Evolutionary conservation across 2,329 filamentous ascomycete species (phyloP).

Genomic region (Penicillium sp.): DNA sequence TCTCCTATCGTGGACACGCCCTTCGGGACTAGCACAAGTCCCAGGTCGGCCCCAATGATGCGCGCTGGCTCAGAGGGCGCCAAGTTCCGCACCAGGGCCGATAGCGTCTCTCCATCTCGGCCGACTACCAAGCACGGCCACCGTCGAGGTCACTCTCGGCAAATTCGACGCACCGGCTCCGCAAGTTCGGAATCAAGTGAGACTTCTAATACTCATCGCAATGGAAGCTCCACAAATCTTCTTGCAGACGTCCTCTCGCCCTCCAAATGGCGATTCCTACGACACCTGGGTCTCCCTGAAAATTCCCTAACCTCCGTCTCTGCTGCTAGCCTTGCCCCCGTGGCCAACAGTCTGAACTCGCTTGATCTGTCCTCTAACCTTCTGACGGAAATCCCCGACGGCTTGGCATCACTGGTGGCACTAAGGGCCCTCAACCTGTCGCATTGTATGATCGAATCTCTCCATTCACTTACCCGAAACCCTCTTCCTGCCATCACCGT

Average conservation of each 20-base stretch:
- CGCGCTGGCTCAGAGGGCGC: slow-evolving; percentile 58
- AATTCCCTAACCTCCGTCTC: slow-evolving; percentile 83
- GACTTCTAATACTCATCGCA: slow-evolving; percentile 50
- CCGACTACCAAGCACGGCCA: slow-evolving; percentile 70
- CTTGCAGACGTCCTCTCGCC: slow-evolving; percentile 70
- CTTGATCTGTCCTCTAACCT: slow-evolving; percentile 90
- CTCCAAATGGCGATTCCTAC: slow-evolving; percentile 92
- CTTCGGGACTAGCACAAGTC: slow-evolving; percentile 51
- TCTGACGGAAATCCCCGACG: slow-evolving; percentile 92
- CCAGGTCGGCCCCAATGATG: slow-evolving; percentile 49
- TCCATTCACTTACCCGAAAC: slow-evolving; percentile 81
- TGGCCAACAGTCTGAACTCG: slow-evolving; percentile 85
- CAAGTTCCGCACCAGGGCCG: slow-evolving; percentile 48
- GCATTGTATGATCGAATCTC: slow-evolving; percentile 94
- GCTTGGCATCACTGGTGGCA: slow-evolving; percentile 77
- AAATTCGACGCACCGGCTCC: slow-evolving; percentile 82
- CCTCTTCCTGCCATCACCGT: slow-evolving; percentile 88
- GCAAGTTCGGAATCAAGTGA: slow-evolving; percentile 85
- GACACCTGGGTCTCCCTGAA: slow-evolving; percentile 86
- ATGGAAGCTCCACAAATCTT: slow-evolving; percentile 75
- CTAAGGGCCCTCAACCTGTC: slow-evolving; percentile 92
- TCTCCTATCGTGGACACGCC: slow-evolving; percentile 56
- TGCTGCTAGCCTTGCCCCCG: slow-evolving; percentile 70
- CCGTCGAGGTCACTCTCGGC: slow-evolving; percentile 64
- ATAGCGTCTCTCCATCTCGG: slow-evolving; percentile 79